Conservation (phyloP, 1,284 basidiomycete genomes). For the Microstroma glucosiphilum region DNA sequence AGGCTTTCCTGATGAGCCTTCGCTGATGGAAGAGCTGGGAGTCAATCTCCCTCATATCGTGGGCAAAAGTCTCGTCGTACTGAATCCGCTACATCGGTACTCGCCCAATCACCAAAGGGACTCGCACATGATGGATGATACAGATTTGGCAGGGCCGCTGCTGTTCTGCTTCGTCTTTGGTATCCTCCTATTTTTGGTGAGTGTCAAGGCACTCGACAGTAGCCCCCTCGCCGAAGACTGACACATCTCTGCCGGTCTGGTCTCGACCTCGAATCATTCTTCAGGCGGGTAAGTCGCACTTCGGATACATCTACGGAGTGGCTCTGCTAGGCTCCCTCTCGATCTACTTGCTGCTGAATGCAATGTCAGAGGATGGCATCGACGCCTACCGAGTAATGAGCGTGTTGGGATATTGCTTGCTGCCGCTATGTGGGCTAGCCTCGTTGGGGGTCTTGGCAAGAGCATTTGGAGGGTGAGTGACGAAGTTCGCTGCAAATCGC, state of each 20-base stretch:
- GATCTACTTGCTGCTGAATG: slow-evolving; percentile 89
- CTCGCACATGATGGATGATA: slow-evolving; percentile 97
- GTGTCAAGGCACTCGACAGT: too few species aligned
- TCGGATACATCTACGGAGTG: slow-evolving; percentile 98
- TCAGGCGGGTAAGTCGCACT: slow-evolving; percentile 86
- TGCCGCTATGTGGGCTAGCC: slow-evolving; percentile 71
- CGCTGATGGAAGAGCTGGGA: slow-evolving; percentile 66
- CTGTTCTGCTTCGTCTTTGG: slow-evolving; percentile 77
- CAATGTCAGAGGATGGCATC: slow-evolving; percentile 93
- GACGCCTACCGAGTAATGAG: slow-evolving; percentile 93
- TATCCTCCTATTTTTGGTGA: slow-evolving; percentile 36
- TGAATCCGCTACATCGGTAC: slow-evolving; percentile 80
- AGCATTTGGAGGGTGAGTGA: slow-evolving; percentile 1
- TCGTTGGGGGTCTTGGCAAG: not conserved
- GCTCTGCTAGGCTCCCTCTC: slow-evolving; percentile 88
- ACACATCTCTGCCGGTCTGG: not conserved
- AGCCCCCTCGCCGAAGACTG: not conserved
- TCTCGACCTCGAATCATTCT: too few species aligned
- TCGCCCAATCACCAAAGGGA: slow-evolving; percentile 55
- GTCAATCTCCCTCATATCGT: slow-evolving; percentile 96
- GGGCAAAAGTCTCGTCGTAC: slow-evolving; percentile 85
- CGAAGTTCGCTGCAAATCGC: not conserved
- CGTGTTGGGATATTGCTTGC: slow-evolving; percentile 90
- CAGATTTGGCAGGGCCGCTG: slow-evolving; percentile 91
- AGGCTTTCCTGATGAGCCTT: slow-evolving; percentile 48